A percentile compares a stretch with the other conserved stretches of the same genome.
phyloP scores from a whole-genome alignment of 257 asterid genomes.

The Anisodus tanguticus region DNA sequence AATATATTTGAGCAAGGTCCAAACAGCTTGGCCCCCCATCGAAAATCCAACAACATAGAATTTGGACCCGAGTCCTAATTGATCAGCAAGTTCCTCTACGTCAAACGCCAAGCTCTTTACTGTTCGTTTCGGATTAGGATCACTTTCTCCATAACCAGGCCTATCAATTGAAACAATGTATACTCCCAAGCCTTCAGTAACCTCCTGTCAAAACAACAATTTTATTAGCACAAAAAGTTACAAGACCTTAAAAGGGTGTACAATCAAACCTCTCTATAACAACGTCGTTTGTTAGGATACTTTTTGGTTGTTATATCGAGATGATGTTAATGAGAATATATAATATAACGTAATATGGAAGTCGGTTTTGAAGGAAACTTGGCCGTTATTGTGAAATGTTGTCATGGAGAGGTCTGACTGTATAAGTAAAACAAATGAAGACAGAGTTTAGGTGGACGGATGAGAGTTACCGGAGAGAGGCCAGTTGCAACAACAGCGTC shows the following conservation, averaged over 20 bases:
- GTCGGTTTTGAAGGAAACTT: too few relatives aligned
- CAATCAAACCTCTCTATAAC: too few relatives aligned
- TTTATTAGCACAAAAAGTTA: not conserved
- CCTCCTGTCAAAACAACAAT: slow-evolving; percentile 47
- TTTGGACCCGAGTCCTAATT: slow-evolving; percentile 73
- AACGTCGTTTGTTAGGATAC: too few relatives aligned
- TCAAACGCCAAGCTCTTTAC: slow-evolving; percentile 68
- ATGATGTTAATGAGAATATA: too few relatives aligned
- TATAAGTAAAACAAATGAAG: not conserved
- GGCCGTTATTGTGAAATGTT: too few relatives aligned
- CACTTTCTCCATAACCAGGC: slow-evolving; percentile 97
- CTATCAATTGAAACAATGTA: slow-evolving; percentile 81
- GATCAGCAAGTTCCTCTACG: slow-evolving; percentile 85
- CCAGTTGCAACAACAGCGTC: slow-evolving; percentile 44
- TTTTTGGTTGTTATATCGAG: too few relatives aligned
- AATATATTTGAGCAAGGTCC: slow-evolving; percentile 88
- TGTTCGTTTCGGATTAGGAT: slow-evolving; percentile 70
- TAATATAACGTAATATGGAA: too few relatives aligned
- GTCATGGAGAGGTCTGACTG: too few relatives aligned
- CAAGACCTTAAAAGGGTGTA: not conserved
- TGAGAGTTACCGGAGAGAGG: slow-evolving; percentile 57
- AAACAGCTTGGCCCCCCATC: slow-evolving; percentile 82
- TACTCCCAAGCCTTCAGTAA: slow-evolving; percentile 62
- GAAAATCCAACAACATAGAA: slow-evolving; percentile 79
- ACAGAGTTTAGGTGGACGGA: not conserved